Evolutionary conservation across 768 basidiomycete genomes (phyloP).

Genomic region (Mycena olivaceomarginata): DNA sequence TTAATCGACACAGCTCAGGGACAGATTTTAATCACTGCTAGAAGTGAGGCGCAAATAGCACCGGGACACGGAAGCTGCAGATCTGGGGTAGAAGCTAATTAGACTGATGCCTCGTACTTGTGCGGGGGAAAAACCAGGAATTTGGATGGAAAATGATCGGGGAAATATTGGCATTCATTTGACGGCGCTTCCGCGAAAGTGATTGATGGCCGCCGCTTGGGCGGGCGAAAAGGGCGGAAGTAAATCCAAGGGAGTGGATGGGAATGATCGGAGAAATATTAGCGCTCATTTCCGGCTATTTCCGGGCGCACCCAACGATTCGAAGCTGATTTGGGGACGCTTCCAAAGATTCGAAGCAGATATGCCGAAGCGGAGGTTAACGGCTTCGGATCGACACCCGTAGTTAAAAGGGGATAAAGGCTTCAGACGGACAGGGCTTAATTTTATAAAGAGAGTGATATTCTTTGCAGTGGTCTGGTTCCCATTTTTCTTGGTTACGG

Average conservation of each 20-base stretch:
- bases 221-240: neutral
- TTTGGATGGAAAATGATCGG: neutral
- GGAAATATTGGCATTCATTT: neutral
- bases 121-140: neutral
- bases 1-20: neutral
- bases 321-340: too few relatives aligned
- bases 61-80: too few relatives aligned
- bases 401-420: neutral
- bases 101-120: too few relatives aligned
- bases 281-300: neutral
- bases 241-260: neutral
- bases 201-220: too few relatives aligned
- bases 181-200: neutral
- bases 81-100: too few relatives aligned
- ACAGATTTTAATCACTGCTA: too few relatives aligned
- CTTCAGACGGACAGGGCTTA: too few relatives aligned
- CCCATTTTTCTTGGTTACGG: conserved; percentile 9
- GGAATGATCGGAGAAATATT: neutral
- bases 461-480: conserved; percentile 2
- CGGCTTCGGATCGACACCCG: neutral
- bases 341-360: neutral
- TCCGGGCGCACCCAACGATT: too few relatives aligned
- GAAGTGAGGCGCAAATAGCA: too few relatives aligned
- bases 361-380: neutral
- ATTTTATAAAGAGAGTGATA: neutral